Evolutionary conservation across 83 land plant genomes (phyloP).

Genomic region (Picea mariana): DNA sequence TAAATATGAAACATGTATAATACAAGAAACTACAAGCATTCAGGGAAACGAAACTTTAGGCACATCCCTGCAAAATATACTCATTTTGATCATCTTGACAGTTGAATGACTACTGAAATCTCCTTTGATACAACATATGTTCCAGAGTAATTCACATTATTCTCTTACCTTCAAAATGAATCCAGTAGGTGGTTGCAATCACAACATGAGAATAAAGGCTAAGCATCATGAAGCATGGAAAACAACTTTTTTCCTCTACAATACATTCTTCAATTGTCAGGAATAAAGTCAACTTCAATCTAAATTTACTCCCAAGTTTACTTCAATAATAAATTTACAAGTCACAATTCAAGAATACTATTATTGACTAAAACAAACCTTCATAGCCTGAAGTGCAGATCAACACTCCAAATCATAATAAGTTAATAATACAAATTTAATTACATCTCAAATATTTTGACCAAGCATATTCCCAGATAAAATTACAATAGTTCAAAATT

Average conservation of each 20-base stretch:
- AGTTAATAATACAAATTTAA: background rate
- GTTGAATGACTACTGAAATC: background rate
- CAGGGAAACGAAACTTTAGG: too few relatives aligned
- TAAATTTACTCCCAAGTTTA: too few relatives aligned
- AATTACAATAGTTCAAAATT: background rate
- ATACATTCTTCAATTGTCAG: background rate
- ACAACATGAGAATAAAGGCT: background rate
- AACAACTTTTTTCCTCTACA: background rate
- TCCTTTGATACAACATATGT: background rate
- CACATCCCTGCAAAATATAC: background rate
- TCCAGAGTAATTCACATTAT: slow-evolving; percentile 1
- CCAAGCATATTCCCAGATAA: background rate
- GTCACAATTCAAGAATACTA: background rate
- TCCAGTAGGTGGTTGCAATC: background rate
- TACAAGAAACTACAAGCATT: background rate
- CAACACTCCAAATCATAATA: background rate
- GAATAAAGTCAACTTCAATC: background rate
- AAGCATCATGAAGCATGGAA: background rate
- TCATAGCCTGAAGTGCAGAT: background rate
- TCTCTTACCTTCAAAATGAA: background rate
- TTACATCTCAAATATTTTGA: background rate
- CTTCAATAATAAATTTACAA: background rate
- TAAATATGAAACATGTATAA: background rate
- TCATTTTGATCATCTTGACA: too few relatives aligned
- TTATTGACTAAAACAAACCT: background rate